phyloP scores from a whole-genome alignment of 139 green algal genomes.

The Klebsormidium nitens region DNA sequence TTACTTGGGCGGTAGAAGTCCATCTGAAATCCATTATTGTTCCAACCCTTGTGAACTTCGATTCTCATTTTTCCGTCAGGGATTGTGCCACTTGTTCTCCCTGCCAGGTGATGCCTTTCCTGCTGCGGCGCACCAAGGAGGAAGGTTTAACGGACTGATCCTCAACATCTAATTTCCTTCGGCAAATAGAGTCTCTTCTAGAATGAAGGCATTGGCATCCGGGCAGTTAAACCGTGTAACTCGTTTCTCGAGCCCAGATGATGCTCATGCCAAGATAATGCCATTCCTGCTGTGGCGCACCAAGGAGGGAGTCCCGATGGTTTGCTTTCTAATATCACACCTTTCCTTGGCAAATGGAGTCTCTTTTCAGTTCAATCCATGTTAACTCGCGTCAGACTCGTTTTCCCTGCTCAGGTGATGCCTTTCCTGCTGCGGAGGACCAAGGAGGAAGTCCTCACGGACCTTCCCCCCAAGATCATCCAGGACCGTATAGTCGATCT shows the following conservation, averaged over 20 bases:
- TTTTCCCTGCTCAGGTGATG: constrained; percentile 63
- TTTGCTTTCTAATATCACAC: no score
- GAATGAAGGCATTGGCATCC: no score
- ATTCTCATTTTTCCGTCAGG: no score
- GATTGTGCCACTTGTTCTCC: neutral
- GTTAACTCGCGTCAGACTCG: neutral
- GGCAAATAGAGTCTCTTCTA: no score
- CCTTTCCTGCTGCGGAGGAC: constrained; percentile 93
- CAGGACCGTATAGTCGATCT: constrained; percentile 80
- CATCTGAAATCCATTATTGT: no score
- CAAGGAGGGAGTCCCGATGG: constrained; percentile 83
- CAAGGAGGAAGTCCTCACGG: constrained; percentile 90
- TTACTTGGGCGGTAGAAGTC: no score
- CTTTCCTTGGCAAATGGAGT: no score
- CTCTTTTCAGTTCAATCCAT: neutral
- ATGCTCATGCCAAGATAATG: no score
- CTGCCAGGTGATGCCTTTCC: constrained; percentile 86
- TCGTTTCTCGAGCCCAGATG: no score
- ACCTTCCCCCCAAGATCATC: constrained; percentile 95
- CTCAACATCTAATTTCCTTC: no score
- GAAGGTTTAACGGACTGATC: constrained; percentile 89
- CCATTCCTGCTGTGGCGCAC: constrained; percentile 91
- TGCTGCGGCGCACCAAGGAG: constrained; percentile 94
- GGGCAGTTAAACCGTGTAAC: no score
- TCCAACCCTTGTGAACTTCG: no score